A percentile compares a stretch with the other conserved stretches of the same genome.
Conservation (phyloP, 1,139 yeast genomes). For the Torulaspora globosa region DNA sequence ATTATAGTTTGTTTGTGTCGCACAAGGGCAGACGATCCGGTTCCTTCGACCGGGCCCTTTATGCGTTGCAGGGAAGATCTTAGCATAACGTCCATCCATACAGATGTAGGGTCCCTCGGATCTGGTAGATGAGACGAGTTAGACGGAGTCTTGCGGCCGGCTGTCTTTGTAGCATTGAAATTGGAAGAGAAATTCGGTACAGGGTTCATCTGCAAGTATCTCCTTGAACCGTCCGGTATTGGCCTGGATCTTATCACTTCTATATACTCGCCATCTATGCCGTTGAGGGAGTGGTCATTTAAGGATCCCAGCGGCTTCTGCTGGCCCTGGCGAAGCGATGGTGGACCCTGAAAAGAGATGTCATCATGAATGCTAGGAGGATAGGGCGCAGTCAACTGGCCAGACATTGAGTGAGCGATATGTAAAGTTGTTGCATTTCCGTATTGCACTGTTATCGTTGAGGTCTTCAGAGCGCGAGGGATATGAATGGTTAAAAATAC, state of each 20-base stretch:
- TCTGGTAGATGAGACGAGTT: not conserved
- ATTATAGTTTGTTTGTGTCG: constrained; percentile 4
- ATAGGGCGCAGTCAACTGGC: constrained; percentile 1
- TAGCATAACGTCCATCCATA: not conserved
- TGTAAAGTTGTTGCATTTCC: not conserved
- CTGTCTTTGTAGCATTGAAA: not conserved
- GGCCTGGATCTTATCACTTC: constrained; percentile 6
- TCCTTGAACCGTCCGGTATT: not conserved
- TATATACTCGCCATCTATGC: constrained; percentile 2
- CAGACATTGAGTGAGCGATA: not conserved
- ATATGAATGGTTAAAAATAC: not conserved
- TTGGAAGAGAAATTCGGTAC: constrained; percentile 4
- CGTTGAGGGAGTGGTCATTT: not conserved
- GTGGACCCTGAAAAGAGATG: not conserved
- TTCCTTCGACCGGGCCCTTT: constrained; percentile 3
- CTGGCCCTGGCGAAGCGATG: not conserved
- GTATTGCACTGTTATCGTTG: not conserved
- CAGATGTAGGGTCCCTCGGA: not conserved
- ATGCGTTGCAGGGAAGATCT: constrained; percentile 1
- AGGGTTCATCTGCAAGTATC: not conserved
- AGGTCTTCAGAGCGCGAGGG: not conserved
- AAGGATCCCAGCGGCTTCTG: not conserved
- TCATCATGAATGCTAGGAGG: constrained; percentile 3
- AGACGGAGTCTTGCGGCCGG: not conserved
- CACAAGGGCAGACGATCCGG: constrained; percentile 5